Base-by-base conservation (phyloP, 805 yeast genomes). In the Nakazawaea molendinolei region DNA sequence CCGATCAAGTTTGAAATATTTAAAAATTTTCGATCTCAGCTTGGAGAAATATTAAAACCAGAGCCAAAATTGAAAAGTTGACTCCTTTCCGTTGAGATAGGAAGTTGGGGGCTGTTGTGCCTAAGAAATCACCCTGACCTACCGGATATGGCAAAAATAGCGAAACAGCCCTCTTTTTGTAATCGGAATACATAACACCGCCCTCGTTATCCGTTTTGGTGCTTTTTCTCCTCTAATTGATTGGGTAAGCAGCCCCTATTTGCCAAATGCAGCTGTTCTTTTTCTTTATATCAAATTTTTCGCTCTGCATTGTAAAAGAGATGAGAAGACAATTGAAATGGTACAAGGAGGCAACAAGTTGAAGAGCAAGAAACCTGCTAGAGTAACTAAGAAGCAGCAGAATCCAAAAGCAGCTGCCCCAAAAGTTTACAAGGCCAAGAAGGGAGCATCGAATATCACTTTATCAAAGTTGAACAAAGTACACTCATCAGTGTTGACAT, bases 391-490 rank as follows among this genome's bases (percentile, higher is more conserved):
- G 61, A 74, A 65, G 50, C 86, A 79, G 50, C 64, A 59, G 48
- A 77, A 78, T 48, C 71, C 80, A 23, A 75, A 71, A 43, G 71
- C 72, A 44, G 83, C 84, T 18, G 92, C 95, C 12, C 95, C 95
- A 19, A 71, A 72, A 52, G 71, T 73, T 39, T 63, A 72, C 48
- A 82, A 79, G 43, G 77, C 95, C 4, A 79, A 75, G 55, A 84
- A 78, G 52, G 38, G 38, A 9, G 23, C 19, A 10, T 23, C 41
- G 8, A 62, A 69, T 26, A 63, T 66, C 14, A 59, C 67, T 6
- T 64, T 67, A 28, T 71, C 69, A 40, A 75, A 75, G 47, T 61
- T 82, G 40, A 63, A 69, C 34, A 80, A 78, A 55, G 65, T 69
- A 27, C 83, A 75, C 51, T 56, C 66, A 26, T 69, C 74, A 3